A percentile compares a stretch with the other conserved stretches of the same genome.
Evolutionary conservation across 495 filamentous ascomycete genomes (phyloP).

Genomic region (Trichoderma reesei): DNA sequence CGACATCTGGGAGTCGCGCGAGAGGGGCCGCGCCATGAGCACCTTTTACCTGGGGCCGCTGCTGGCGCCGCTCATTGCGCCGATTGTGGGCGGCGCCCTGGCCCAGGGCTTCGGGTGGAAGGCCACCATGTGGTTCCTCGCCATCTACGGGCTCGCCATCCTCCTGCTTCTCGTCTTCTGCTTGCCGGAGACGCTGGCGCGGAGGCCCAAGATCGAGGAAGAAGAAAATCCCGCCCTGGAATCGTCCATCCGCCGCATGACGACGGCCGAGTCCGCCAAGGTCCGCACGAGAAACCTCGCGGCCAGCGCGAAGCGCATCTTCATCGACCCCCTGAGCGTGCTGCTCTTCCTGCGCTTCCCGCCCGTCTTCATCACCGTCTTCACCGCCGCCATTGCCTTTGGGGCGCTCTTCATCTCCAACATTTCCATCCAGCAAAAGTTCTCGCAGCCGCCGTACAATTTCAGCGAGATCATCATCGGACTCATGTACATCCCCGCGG

Average conservation of each 20-base stretch:
- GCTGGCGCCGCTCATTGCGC: slow-evolving; percentile 72
- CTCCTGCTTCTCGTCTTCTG: slow-evolving; percentile 54
- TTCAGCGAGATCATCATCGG: slow-evolving; percentile 67
- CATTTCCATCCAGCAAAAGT: slow-evolving; percentile 70
- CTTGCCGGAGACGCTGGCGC: slow-evolving; percentile 59
- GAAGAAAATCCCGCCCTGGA: neutral
- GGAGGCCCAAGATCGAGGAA: slow-evolving; percentile 13
- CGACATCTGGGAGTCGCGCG: slow-evolving; percentile 76
- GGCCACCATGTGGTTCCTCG: slow-evolving; percentile 79
- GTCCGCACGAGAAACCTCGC: slow-evolving; percentile 43
- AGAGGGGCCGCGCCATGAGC: slow-evolving; percentile 83
- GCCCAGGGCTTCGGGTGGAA: slow-evolving; percentile 67
- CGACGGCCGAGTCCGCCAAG: slow-evolving; percentile 53
- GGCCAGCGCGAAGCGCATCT: slow-evolving; percentile 48
- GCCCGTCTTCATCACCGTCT: slow-evolving; percentile 70
- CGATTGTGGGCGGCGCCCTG: slow-evolving; percentile 78
- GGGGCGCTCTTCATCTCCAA: slow-evolving; percentile 78
- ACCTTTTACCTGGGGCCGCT: slow-evolving; percentile 87
- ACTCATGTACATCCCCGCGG: slow-evolving; percentile 71
- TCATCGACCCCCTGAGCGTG: slow-evolving; percentile 74
- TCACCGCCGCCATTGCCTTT: slow-evolving; percentile 75
- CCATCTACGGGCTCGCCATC: slow-evolving; percentile 60
- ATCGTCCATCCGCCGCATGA: slow-evolving; percentile 40
- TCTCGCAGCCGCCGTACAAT: slow-evolving; percentile 62
- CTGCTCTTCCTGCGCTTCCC: slow-evolving; percentile 73